Percentiles rank a stretch among this genome's conserved stretches.
Evolutionary conservation across 495 filamentous ascomycete species (phyloP).

Genomic region (Ramalina intermedia): DNA sequence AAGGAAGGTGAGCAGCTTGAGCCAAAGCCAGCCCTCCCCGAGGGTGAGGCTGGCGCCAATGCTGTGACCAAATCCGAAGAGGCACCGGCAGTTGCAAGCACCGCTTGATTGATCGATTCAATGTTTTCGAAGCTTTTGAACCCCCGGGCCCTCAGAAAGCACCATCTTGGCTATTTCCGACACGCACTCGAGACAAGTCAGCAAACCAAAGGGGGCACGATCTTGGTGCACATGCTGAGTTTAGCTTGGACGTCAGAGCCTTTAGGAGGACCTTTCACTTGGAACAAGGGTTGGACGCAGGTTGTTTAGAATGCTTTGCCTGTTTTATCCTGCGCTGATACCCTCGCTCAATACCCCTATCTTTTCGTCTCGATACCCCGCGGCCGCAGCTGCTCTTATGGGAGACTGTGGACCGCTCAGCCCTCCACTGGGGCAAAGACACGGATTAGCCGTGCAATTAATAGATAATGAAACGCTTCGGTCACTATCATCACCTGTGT

Average conservation of each 20-base stretch:
- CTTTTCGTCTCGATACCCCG: slow-evolving; percentile 11
- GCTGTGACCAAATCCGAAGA: slow-evolving; percentile 1
- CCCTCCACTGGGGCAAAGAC: slow-evolving; percentile 5
- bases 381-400: slow-evolving; percentile 8
- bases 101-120: slow-evolving; percentile 1
- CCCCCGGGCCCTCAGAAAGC: neutral
- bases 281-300: neutral
- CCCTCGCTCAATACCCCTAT: slow-evolving; percentile 9
- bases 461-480: slow-evolving; percentile 7
- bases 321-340: neutral
- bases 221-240: neutral
- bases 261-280: neutral
- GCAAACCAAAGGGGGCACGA: neutral
- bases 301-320: neutral
- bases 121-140: neutral
- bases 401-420: slow-evolving; percentile 9
- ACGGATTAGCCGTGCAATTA: slow-evolving; percentile 7
- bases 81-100: slow-evolving; percentile 4
- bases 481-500: neutral
- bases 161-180: no score
- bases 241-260: neutral
- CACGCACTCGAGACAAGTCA: no score
- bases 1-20: neutral
- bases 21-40: slow-evolving; percentile 2
- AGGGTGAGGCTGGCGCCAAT: neutral